Conservation (phyloP, 306 rosid species). For the Quercus variabilis region DNA sequence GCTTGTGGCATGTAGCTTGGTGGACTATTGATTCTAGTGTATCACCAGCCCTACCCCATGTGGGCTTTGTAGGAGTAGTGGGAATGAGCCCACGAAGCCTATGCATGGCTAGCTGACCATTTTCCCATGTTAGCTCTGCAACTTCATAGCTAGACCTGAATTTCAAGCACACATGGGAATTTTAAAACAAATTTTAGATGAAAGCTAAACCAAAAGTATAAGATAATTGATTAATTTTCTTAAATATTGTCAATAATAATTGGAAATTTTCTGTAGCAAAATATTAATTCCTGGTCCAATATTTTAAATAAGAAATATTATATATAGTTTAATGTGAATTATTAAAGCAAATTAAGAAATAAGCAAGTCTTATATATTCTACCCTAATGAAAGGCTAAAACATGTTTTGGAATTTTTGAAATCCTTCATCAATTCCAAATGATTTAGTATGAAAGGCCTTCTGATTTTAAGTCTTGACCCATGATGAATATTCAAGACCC, state of each 20-base stretch:
- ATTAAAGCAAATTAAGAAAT: too few relatives aligned
- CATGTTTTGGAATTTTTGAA: too few relatives aligned
- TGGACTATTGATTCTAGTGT: slow-evolving; percentile 64
- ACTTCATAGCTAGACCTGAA: slow-evolving; percentile 46
- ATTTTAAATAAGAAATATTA: too few relatives aligned
- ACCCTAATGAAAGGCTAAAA: too few relatives aligned
- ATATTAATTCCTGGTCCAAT: too few relatives aligned
- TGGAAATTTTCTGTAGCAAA: too few relatives aligned
- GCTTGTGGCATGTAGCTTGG: slow-evolving; percentile 45
- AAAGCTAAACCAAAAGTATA: background rate
- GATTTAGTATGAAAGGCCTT: too few relatives aligned
- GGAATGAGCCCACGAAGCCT: slow-evolving; percentile 45
- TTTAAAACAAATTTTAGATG: background rate
- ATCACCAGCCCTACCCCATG: slow-evolving; percentile 40
- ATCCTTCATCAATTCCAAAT: too few relatives aligned
- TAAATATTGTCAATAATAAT: background rate
- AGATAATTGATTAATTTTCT: background rate
- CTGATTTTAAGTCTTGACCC: too few relatives aligned
- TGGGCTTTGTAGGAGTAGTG: slow-evolving; percentile 37
- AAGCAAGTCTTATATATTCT: too few relatives aligned
- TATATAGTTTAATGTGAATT: too few relatives aligned
- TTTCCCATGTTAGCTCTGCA: slow-evolving; percentile 56
- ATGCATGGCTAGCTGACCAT: slow-evolving; percentile 48
- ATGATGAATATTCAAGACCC: too few relatives aligned
- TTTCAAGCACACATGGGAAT: background rate